phyloP scores from a whole-genome alignment of 495 filamentous ascomycete genomes.

The Saxispiralis lemnorum region DNA sequence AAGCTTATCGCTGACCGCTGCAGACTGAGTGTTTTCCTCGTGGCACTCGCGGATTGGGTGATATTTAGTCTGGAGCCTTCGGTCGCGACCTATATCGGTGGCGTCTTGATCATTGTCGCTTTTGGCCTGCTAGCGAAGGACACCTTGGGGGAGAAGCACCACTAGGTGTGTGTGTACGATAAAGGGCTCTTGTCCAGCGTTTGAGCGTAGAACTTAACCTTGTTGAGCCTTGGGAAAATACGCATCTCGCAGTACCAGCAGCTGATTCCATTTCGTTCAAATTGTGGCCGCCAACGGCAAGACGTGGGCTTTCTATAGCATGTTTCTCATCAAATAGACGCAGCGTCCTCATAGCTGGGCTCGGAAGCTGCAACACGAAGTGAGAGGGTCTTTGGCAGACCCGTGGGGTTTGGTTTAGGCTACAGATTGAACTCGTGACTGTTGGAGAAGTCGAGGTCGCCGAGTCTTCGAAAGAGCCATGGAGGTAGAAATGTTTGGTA shows the following conservation, averaged over 20 bases:
- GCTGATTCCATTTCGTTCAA: no score
- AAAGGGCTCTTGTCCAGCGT: no score
- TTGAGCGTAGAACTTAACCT: no score
- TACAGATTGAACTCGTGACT: conserved; percentile 19
- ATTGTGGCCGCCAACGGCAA: no score
- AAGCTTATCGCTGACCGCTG: neutral
- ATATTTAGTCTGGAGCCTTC: conserved; percentile 13
- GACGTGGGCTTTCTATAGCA: no score
- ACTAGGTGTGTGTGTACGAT: neutral
- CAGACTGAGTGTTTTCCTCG: conserved; percentile 13
- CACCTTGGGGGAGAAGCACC: conserved; percentile 9
- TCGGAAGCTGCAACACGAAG: conserved; percentile 19
- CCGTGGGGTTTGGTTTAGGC: conserved; percentile 12
- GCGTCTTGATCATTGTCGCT: conserved; percentile 11
- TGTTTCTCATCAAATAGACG: conserved; percentile 19
- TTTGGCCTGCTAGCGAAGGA: conserved; percentile 12
- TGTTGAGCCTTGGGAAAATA: no score
- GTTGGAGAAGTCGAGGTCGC: conserved; percentile 10
- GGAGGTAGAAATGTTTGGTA: no score
- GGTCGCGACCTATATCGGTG: conserved; percentile 10
- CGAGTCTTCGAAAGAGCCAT: conserved; percentile 22
- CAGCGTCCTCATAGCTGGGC: conserved; percentile 17
- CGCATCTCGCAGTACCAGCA: no score
- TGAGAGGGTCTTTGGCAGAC: conserved; percentile 19
- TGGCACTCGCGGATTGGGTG: conserved; percentile 13